Percentiles rank a stretch among this genome's conserved stretches.
Conservation (phyloP, 2,329 filamentous ascomycete genomes). For the Neobulgaria alba region DNA sequence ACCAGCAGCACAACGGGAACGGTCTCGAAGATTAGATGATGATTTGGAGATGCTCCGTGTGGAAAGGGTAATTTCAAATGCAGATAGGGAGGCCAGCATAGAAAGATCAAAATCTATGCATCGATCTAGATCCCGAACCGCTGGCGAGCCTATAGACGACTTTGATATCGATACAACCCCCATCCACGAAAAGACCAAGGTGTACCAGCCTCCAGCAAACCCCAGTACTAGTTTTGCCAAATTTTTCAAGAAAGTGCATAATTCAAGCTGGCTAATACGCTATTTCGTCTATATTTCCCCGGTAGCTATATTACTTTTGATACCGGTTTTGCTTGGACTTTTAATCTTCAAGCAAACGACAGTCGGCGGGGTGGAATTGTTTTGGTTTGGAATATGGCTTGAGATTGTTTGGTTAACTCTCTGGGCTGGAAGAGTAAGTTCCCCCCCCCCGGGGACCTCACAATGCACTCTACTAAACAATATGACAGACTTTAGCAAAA, state of each 20-base stretch:
- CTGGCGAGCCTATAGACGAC: constrained; percentile 52
- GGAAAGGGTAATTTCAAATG: constrained; percentile 44
- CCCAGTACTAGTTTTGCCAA: constrained; percentile 53
- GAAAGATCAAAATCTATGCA: constrained; percentile 32
- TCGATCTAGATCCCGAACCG: constrained; percentile 38
- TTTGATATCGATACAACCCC: constrained; percentile 47
- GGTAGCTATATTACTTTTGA: constrained; percentile 52
- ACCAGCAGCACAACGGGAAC: constrained; percentile 48
- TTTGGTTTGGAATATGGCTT: constrained; percentile 95
- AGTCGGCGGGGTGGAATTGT: constrained; percentile 65
- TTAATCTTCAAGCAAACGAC: constrained; percentile 49
- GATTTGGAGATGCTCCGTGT: constrained; percentile 57
- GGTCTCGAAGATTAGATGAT: constrained; percentile 53
- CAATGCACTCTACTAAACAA: constrained; percentile 7
- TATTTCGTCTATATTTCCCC: constrained; percentile 67
- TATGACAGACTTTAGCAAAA: constrained; percentile 50
- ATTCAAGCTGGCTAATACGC: constrained; percentile 56
- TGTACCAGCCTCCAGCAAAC: constrained; percentile 56
- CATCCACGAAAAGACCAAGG: constrained; percentile 55
- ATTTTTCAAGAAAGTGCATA: constrained; percentile 56
- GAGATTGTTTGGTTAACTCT: constrained; percentile 88
- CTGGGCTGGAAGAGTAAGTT: constrained; percentile 60
- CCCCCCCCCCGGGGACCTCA: not conserved
- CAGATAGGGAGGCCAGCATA: constrained; percentile 25
- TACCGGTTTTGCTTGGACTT: constrained; percentile 58